These are phyloP conservation scores for Trypanosoma theileri DNA, from an alignment of 208 protist genomes.

Conservation along the genomic window DNA sequence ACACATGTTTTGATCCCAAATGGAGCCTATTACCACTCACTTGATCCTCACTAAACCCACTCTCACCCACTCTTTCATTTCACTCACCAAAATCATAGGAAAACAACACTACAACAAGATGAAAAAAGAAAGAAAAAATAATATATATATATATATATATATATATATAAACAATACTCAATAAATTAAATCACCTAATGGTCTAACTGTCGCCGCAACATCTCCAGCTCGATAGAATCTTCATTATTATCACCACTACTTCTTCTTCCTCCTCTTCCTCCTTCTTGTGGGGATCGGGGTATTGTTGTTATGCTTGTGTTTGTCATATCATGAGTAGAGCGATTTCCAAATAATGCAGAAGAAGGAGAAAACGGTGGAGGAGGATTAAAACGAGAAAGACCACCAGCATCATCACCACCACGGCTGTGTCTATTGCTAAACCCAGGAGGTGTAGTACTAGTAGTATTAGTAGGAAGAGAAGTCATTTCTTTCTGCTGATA, in stretches of 20 bases:
- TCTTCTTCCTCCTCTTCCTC: not conserved
- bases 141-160: not conserved
- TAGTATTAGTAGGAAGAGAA: not conserved
- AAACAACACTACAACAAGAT: too few species aligned
- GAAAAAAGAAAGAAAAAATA: not conserved
- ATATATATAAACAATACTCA: not conserved
- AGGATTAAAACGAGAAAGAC: not conserved
- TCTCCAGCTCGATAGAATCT: slow-evolving; percentile 63
- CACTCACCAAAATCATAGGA: too few species aligned
- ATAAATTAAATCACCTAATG: slow-evolving; percentile 1
- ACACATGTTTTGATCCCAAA: too few species aligned
- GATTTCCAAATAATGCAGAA: not conserved
- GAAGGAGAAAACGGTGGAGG: too few species aligned
- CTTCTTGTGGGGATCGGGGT: too few species aligned
- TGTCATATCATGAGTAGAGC: not conserved
- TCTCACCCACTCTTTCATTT: too few species aligned
- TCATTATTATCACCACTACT: not conserved
- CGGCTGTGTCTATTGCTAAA: not conserved
- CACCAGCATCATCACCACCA: not conserved
- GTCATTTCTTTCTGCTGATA: too few species aligned
- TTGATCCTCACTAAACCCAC: too few species aligned
- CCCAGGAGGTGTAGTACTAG: not conserved
- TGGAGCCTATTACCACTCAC: too few species aligned
- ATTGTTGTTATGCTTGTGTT: too few species aligned
- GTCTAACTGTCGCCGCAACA: slow-evolving; percentile 48